Conservation (phyloP, 352 stramenopile species). For the Phytophthora podocarpi region DNA sequence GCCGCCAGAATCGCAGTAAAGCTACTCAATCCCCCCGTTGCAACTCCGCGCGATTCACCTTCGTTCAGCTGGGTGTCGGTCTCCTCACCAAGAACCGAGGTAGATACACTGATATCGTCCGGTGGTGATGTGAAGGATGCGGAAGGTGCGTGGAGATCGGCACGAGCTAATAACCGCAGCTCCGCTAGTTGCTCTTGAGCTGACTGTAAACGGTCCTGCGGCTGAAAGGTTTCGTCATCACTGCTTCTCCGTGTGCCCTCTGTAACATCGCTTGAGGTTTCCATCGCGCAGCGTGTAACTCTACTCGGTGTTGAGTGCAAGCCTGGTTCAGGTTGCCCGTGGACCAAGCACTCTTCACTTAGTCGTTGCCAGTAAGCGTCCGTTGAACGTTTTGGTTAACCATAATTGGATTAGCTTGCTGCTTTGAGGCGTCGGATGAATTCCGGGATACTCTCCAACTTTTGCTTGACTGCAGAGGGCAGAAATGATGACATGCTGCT, state of each 20-base stretch:
- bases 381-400: conserved; percentile 14
- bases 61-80: not conserved
- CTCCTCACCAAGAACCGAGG: not conserved
- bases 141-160: conserved; percentile 28
- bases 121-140: conserved; percentile 4
- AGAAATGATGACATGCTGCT: conserved; percentile 44
- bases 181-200: conserved; percentile 46
- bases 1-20: conserved; percentile 25
- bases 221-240: conserved; percentile 10
- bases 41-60: not conserved
- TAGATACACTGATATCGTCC: not conserved
- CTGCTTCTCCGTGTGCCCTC: conserved; percentile 17
- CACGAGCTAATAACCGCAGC: conserved; percentile 49
- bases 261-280: not conserved
- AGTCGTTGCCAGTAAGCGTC: conserved; percentile 18
- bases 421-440: conserved; percentile 55
- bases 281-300: conserved; percentile 12
- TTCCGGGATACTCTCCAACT: conserved; percentile 54
- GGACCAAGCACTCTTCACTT: not conserved
- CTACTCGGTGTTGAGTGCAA: not conserved
- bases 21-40: conserved; percentile 20
- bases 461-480: conserved; percentile 47
- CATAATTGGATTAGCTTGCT: conserved; percentile 29
- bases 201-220: conserved; percentile 4
- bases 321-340: no score